These are phyloP conservation scores for Pleurotus eryngii DNA, from an alignment of 768 basidiomycete genomes.

Conservation along the genomic window DNA sequence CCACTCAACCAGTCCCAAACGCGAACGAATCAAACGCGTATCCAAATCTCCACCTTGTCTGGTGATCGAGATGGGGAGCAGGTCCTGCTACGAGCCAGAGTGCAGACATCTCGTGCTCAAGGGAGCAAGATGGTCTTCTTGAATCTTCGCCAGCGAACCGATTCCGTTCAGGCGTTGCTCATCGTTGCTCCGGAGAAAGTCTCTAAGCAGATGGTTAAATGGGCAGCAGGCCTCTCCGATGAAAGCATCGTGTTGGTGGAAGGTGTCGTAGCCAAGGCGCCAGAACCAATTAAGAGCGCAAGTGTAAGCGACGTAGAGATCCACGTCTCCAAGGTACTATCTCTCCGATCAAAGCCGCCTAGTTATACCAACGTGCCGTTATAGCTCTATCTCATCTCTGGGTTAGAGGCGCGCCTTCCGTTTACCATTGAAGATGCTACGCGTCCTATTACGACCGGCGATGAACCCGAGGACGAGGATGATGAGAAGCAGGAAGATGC, in stretches of 20 bases:
- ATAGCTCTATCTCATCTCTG: slow-evolving; percentile 80
- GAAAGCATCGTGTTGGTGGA: slow-evolving; percentile 94
- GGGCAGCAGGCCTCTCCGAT: slow-evolving; percentile 69
- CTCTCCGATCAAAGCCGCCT: background rate
- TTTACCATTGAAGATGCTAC: slow-evolving; percentile 93
- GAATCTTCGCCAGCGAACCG: slow-evolving; percentile 82
- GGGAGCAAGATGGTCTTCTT: slow-evolving; percentile 96
- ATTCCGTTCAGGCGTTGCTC: slow-evolving; percentile 85
- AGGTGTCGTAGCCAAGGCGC: slow-evolving; percentile 74
- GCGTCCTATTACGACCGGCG: slow-evolving; percentile 72
- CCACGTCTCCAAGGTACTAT: slow-evolving; percentile 68
- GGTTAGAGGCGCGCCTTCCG: slow-evolving; percentile 75
- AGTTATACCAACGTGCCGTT: slow-evolving; percentile 5
- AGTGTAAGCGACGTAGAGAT: slow-evolving; percentile 86
- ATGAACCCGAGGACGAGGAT: slow-evolving; percentile 44
- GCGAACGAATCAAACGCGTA: slow-evolving; percentile 57
- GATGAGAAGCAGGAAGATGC: slow-evolving; percentile 3
- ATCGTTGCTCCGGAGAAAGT: slow-evolving; percentile 68
- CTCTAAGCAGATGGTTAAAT: slow-evolving; percentile 98
- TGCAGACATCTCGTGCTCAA: slow-evolving; percentile 89
- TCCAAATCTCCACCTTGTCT: slow-evolving; percentile 63
- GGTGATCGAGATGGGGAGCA: slow-evolving; percentile 60
- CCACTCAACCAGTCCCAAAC: slow-evolving; percentile 91
- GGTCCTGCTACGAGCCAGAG: slow-evolving; percentile 82
- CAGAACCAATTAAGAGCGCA: slow-evolving; percentile 88